These are phyloP conservation scores for Angomonas deanei DNA, from an alignment of 208 protist species.

Conservation along the genomic window DNA sequence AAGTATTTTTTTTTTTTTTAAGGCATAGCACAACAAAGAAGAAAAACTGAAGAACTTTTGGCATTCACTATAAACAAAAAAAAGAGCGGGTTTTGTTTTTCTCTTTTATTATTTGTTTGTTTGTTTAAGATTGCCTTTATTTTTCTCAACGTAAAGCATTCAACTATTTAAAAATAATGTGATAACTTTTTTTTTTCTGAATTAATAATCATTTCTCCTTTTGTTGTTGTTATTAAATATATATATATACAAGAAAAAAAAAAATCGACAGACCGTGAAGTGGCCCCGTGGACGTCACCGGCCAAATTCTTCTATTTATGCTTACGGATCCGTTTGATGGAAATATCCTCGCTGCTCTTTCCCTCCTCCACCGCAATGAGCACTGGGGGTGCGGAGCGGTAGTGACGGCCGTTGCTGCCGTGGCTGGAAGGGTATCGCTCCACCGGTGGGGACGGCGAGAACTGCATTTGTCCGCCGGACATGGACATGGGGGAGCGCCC, in stretches of 20 bases:
- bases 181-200: background rate
- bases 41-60: background rate
- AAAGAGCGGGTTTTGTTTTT: background rate
- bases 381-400: background rate
- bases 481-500: background rate
- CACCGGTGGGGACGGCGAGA: background rate
- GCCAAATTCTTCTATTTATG: no score
- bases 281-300: no score
- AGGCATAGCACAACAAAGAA: background rate
- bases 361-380: background rate
- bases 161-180: no score
- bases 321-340: no score
- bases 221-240: background rate
- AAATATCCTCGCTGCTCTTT: background rate
- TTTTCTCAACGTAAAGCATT: background rate
- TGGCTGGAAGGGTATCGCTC: background rate
- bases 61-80: background rate
- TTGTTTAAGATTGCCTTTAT: background rate
- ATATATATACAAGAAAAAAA: background rate
- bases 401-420: background rate
- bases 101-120: background rate
- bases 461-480: background rate
- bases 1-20: constrained; percentile 6
- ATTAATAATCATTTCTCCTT: background rate
- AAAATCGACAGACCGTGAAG: background rate